Conservation (phyloP, 805 yeast species). For the Wickerhamiella domercqiae region DNA sequence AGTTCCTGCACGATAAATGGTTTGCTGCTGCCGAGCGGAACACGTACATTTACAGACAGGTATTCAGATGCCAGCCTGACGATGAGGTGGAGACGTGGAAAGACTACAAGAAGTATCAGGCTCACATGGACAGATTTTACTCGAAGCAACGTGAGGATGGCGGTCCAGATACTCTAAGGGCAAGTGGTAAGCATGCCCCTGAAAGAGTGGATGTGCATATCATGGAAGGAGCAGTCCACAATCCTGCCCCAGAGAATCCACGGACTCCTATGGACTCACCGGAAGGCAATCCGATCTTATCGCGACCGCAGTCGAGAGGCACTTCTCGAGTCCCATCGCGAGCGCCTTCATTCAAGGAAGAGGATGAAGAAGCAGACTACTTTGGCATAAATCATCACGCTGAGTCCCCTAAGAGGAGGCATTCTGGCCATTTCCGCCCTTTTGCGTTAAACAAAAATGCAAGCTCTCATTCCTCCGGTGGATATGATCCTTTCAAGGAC, state of each 20-base stretch:
- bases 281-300: not conserved
- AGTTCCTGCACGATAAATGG: conserved; percentile 79
- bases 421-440: too few species aligned
- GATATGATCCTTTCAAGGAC: too few species aligned
- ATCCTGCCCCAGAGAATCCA: conserved; percentile 4
- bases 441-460: not conserved
- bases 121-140: conserved; percentile 24
- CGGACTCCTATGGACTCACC: not conserved
- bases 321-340: not conserved
- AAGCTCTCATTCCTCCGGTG: not conserved
- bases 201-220: conserved; percentile 16
- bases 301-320: not conserved
- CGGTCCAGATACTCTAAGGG: conserved; percentile 27
- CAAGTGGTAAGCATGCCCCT: conserved; percentile 16
- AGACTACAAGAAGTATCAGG: conserved; percentile 59
- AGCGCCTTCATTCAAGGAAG: not conserved
- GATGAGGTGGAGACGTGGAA: conserved; percentile 80
- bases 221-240: conserved; percentile 8
- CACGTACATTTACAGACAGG: conserved; percentile 63
- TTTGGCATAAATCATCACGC: not conserved
- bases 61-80: conserved; percentile 93
- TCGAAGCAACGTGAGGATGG: conserved; percentile 38
- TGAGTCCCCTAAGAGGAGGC: too few species aligned
- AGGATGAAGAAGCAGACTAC: not conserved
- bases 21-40: conserved; percentile 61